A percentile compares a stretch with the other conserved stretches of the same genome.
phyloP scores from a whole-genome alignment of 495 filamentous ascomycete genomes.

The Penicillium taxi region DNA sequence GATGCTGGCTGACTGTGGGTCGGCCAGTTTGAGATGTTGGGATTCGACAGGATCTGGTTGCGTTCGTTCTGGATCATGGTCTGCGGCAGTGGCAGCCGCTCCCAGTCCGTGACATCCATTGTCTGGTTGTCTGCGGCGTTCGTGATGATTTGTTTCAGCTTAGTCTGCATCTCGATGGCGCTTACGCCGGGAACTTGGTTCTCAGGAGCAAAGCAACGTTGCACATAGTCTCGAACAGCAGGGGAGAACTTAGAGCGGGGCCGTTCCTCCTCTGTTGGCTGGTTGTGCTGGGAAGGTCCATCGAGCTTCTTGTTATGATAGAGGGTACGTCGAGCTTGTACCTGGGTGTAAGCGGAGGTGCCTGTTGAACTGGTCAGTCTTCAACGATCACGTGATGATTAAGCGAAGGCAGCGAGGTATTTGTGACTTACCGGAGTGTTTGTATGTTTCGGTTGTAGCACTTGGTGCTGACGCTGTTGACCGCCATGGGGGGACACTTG shows the following conservation, averaged over 20 bases:
- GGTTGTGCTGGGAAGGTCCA: constrained; percentile 12
- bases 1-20: constrained; percentile 22
- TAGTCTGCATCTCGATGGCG: constrained; percentile 66
- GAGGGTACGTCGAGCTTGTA: constrained; percentile 44
- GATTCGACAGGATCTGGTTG: constrained; percentile 33
- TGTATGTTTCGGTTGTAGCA: constrained; percentile 19
- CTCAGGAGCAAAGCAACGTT: constrained; percentile 69
- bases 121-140: constrained; percentile 61
- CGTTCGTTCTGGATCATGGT: constrained; percentile 72
- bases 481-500: constrained; percentile 38
- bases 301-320: constrained; percentile 20
- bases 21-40: constrained; percentile 31
- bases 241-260: constrained; percentile 61
- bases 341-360: constrained; percentile 43
- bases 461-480: constrained; percentile 27
- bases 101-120: constrained; percentile 73
- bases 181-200: constrained; percentile 58
- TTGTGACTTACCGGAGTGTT: constrained; percentile 26
- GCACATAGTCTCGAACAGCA: constrained; percentile 72
- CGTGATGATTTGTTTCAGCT: constrained; percentile 78
- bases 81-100: constrained; percentile 76
- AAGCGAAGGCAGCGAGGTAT: not conserved
- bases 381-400: constrained; percentile 1
- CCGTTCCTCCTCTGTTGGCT: constrained; percentile 19
- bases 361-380: too few relatives aligned